Evolutionary conservation across 495 filamentous ascomycete species (phyloP).

Genomic region (Aspergillus panamensis): DNA sequence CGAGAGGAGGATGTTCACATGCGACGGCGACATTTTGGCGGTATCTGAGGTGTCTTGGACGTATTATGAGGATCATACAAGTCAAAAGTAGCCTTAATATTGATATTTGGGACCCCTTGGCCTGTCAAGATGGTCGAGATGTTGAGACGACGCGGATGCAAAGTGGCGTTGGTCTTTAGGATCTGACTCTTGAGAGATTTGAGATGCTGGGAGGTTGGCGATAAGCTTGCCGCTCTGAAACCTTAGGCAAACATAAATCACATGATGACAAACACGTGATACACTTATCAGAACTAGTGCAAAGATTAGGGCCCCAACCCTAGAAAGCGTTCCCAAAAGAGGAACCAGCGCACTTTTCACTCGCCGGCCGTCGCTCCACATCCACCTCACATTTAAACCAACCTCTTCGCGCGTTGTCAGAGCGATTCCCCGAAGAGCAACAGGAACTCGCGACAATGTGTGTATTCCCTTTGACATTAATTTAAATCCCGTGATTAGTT

Average conservation of each 20-base stretch:
- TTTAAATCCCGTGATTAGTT: slow-evolving; percentile 3
- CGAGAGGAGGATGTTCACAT: slow-evolving; percentile 77
- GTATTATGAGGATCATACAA: not conserved
- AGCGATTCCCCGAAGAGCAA: slow-evolving; percentile 58
- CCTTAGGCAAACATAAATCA: slow-evolving; percentile 18
- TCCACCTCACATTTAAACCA: slow-evolving; percentile 38
- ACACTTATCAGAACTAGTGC: slow-evolving; percentile 8
- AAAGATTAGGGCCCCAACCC: slow-evolving; percentile 42
- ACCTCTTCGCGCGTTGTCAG: slow-evolving; percentile 42
- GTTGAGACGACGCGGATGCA: no score
- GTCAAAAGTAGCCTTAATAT: no score
- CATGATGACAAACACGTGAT: slow-evolving; percentile 18
- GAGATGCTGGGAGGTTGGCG: slow-evolving; percentile 1
- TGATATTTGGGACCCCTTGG: no score
- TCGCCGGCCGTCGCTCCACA: slow-evolving; percentile 35
- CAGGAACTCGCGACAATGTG: slow-evolving; percentile 61
- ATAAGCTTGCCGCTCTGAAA: slow-evolving; percentile 7
- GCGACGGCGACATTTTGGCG: slow-evolving; percentile 38
- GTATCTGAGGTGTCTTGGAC: not conserved
- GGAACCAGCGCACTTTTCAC: slow-evolving; percentile 44
- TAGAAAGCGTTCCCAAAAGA: slow-evolving; percentile 28
- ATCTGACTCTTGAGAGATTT: no score
- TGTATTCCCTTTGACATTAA: slow-evolving; percentile 12
- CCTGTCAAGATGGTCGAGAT: no score
- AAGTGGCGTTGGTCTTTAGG: no score